Evolutionary conservation across 2,329 filamentous ascomycete species (phyloP).

Genomic region (Microcyclosporella mali): DNA sequence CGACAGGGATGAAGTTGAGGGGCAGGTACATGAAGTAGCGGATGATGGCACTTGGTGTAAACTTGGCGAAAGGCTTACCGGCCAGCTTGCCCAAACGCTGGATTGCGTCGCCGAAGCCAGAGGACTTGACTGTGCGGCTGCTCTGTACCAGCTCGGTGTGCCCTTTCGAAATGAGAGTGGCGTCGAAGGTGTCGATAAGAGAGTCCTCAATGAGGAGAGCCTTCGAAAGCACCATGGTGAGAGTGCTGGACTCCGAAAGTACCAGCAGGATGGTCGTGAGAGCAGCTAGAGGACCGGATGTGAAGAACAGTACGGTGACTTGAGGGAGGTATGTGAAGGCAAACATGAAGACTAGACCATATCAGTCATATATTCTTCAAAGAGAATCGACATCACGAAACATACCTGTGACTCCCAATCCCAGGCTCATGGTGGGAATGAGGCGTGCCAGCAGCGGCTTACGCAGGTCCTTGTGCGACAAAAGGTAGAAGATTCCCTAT

Average conservation of each 20-base stretch:
- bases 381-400: neutral
- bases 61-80: slow-evolving; percentile 49
- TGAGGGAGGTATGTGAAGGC: slow-evolving; percentile 81
- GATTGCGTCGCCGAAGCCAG: slow-evolving; percentile 45
- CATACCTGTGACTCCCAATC: slow-evolving; percentile 57
- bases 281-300: slow-evolving; percentile 77
- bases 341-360: slow-evolving; percentile 61
- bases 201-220: slow-evolving; percentile 76
- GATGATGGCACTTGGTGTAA: slow-evolving; percentile 56
- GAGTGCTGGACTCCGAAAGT: slow-evolving; percentile 44
- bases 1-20: slow-evolving; percentile 84
- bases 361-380: slow-evolving; percentile 18
- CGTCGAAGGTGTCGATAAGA: slow-evolving; percentile 84
- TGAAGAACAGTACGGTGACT: slow-evolving; percentile 71
- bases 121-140: slow-evolving; percentile 63
- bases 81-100: slow-evolving; percentile 52
- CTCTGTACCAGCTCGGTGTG: slow-evolving; percentile 61
- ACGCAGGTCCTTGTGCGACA: slow-evolving; percentile 53
- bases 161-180: slow-evolving; percentile 51
- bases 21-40: slow-evolving; percentile 81
- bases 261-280: slow-evolving; percentile 65
- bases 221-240: slow-evolving; percentile 52
- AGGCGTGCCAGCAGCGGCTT: slow-evolving; percentile 53
- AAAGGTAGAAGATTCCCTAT: slow-evolving; percentile 57
- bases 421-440: slow-evolving; percentile 60